A percentile compares a stretch with the other conserved stretches of the same genome.
Conservation (phyloP, 2,329 filamentous ascomycete species). For the Botryosphaeria dothidea region DNA sequence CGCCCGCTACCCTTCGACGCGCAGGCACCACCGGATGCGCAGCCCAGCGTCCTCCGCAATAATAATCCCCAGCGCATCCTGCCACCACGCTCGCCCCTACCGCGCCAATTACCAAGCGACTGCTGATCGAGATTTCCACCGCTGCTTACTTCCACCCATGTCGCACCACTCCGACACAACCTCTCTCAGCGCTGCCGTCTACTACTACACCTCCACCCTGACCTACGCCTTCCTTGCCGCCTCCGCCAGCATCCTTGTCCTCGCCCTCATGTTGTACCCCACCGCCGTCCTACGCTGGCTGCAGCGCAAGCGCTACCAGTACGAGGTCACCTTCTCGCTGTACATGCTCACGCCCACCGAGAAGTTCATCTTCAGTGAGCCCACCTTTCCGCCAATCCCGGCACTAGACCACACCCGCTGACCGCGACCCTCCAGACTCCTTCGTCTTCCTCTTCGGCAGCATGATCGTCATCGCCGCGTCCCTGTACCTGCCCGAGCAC, state of each 20-base stretch:
- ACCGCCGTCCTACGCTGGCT: slow-evolving; percentile 75
- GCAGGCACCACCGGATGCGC: slow-evolving; percentile 12
- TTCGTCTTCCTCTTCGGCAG: slow-evolving; percentile 87
- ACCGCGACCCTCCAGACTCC: slow-evolving; percentile 64
- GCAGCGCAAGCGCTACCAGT: slow-evolving; percentile 94
- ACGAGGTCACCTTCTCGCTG: slow-evolving; percentile 93
- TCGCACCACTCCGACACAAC: slow-evolving; percentile 5
- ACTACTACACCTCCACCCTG: slow-evolving; percentile 34
- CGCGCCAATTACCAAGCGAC: not conserved
- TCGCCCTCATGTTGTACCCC: slow-evolving; percentile 49
- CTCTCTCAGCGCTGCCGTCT: slow-evolving; percentile 13
- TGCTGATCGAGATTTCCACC: slow-evolving; percentile 12
- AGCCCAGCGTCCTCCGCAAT: slow-evolving; percentile 14
- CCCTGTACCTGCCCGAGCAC: slow-evolving; percentile 93
- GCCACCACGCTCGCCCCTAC: not conserved
- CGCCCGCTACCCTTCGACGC: not conserved
- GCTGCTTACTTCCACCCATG: not conserved
- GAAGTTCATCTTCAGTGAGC: slow-evolving; percentile 94
- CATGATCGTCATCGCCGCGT: slow-evolving; percentile 81
- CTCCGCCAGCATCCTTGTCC: slow-evolving; percentile 35
- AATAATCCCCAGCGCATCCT: slow-evolving; percentile 2
- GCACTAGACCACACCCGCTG: not conserved
- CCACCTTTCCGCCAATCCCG: not conserved
- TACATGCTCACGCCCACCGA: slow-evolving; percentile 98
- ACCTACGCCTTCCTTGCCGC: slow-evolving; percentile 36